Evolutionary conservation across 2,329 filamentous ascomycete genomes (phyloP), one percentile per base, ranked within the genome.

Genomic region (Chalara sp.): DNA sequence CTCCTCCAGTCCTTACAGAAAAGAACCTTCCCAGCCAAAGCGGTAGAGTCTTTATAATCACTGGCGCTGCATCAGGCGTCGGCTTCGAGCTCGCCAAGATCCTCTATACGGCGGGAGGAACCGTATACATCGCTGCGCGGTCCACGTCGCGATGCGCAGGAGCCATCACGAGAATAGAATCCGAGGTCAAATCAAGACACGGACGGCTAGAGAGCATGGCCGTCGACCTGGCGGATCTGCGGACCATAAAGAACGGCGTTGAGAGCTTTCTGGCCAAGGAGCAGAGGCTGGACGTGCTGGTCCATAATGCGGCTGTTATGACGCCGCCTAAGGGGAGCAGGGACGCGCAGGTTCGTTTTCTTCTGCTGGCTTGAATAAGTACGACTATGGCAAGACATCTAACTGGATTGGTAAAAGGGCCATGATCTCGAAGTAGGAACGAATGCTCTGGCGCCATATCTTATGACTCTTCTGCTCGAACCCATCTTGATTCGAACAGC

Each of bases 81-180:
- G 76, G 76, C 5, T 69, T 69, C 47, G 74, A 78, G 53, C 67
- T 79, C 6, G 66, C 65, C 40, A 71, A 71, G 44, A 72, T 80
- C 8, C 67, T 81, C 6, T 81, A 79, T 59, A 58, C 61, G 2
- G 68, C 67, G 10, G 72, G 75, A 41, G 76, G 65, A 35, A 78
- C 68, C 3, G 71, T 80, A 12, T 80, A 79, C 57, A 62, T 80
- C 32, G 74, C 73, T 2, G 71, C 70, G 5, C 72, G 76, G 32
- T 72, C 67, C 3, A 49, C 61, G 7, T 54, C 65, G 6, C 72
- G 72, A 53, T 72, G 66, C 32, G 61, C 67, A 6, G 56, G 58
- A 1, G 72, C 72, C n/a, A 73, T 79, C 45, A 56, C 64, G 21
- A 57, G 60, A 32, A 70, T 78, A 53, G 32, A 63, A 28, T 41